phyloP scores from a whole-genome alignment of 148 eudicot genomes.

The Vaccinium vitisidaea region DNA sequence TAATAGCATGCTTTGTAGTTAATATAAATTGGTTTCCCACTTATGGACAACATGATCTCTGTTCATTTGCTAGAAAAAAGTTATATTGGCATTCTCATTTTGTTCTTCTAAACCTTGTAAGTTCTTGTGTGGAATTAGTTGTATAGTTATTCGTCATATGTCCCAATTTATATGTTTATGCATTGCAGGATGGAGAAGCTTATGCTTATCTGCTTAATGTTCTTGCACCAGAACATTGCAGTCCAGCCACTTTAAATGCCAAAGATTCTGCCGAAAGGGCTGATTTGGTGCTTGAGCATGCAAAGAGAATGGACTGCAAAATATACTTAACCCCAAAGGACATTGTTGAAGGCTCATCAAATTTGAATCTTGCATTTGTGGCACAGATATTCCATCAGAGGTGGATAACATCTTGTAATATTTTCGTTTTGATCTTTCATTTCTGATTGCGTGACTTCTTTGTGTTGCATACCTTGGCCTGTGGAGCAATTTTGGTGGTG shows the following conservation, averaged over 20 bases:
- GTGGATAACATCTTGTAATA: conserved; percentile 28
- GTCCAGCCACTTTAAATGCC: conserved; percentile 74
- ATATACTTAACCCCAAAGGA: conserved; percentile 77
- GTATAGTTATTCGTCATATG: not conserved
- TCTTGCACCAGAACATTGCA: conserved; percentile 95
- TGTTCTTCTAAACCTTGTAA: not conserved
- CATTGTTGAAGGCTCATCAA: conserved; percentile 81
- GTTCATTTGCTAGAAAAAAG: not conserved
- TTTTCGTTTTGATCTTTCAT: not conserved
- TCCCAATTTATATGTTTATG: conserved; percentile 18
- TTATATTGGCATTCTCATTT: not conserved
- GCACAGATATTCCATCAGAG: conserved; percentile 94
- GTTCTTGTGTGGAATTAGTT: not conserved
- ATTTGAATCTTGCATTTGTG: conserved; percentile 89
- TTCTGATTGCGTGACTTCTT: not conserved
- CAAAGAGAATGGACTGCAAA: conserved; percentile 96
- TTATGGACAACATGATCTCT: conserved; percentile 4
- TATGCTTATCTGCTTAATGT: conserved; percentile 92
- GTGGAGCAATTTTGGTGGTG: not conserved
- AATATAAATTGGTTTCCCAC: not conserved
- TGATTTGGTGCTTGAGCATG: conserved; percentile 87
- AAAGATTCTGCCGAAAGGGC: conserved; percentile 77
- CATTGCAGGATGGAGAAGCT: conserved; percentile 89
- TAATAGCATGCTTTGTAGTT: not conserved
- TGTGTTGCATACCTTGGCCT: not conserved